Evolutionary conservation across 2,329 filamentous ascomycete genomes (phyloP).

Genomic region (Diaporthe ilicicola): DNA sequence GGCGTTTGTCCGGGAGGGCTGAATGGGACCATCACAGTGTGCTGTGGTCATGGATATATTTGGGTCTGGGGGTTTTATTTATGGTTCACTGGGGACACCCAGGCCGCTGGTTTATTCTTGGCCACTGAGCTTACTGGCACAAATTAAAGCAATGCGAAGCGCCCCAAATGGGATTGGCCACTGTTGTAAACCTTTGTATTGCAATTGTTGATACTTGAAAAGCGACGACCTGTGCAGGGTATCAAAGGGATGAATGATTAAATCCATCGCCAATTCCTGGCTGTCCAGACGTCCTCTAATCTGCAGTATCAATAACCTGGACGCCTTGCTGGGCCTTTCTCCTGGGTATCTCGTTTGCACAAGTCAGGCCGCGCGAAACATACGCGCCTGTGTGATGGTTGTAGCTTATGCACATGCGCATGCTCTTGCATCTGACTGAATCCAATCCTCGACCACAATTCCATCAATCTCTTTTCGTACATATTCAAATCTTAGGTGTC

Average conservation of each 20-base stretch:
- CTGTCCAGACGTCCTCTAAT: neutral
- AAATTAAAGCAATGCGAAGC: neutral
- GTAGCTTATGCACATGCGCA: neutral
- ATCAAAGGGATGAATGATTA: neutral
- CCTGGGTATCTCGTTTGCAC: constrained; percentile 17
- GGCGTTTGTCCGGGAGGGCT: neutral
- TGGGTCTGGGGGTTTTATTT: neutral
- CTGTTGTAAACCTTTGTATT: neutral
- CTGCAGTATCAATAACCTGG: neutral
- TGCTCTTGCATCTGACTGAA: neutral
- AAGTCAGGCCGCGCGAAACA: neutral
- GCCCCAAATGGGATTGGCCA: neutral
- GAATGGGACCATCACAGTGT: neutral
- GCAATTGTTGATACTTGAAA: neutral
- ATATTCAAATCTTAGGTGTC: neutral
- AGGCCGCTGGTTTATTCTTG: neutral
- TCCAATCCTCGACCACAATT: neutral
- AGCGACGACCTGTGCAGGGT: neutral
- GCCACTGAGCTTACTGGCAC: neutral
- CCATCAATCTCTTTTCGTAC: neutral
- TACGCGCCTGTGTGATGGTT: neutral
- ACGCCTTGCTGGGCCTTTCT: constrained; percentile 18
- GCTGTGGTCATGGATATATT: neutral
- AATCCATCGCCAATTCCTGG: neutral
- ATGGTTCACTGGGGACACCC: neutral